Base-by-base conservation (phyloP, 495 filamentous ascomycete species). In the Penicillium bovifimosum region DNA sequence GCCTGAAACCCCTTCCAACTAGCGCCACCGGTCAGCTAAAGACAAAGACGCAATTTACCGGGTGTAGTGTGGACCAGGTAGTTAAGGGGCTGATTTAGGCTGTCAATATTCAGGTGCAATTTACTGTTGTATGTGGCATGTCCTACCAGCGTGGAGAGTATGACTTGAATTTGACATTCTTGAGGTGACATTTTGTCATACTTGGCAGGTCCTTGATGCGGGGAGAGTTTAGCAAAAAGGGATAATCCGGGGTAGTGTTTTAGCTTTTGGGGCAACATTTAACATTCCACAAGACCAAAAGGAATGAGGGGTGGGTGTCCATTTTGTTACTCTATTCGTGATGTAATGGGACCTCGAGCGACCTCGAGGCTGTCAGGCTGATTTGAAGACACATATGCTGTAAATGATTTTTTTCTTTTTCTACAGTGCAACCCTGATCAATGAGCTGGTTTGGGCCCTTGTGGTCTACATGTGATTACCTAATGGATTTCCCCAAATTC, bases 231-330 rank as follows among this genome's bases (percentile, higher is more conserved):
- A 5, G n/a, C 38, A 20, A 24, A 40, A 41, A 50, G 17, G 41
- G n/a, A 14, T 27, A 62, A 62, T 65, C 62, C 54, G 62, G 62
- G 62, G 62, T 54, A 64, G 53, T 41, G 11, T 60, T 52, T 24
- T 4, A 24, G 33, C 36, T 32, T 56, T 46, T 42, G 26, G 27
- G 11, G 46, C 24, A 48, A 48, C 46, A 39, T 38, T 48, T n/a
- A 48, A 48, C 46, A 39, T 38, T 48, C 46, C 46, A 26, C 42
- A 29, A 17, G 9, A 36, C 31, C 41, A 35, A 48, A 35, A 48
- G 35, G 33, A 44, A 39, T 47, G 18, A 17, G 28, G 28, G 36
- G 20, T 24, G 20, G 9, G 29, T 11, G 35, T 54, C 38, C 40
- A 57, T 7, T 24, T 49, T 57, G 57, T 53, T 56, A 33, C 28